Conservation (phyloP, 805 yeast species). For the Hagleromyces aurorensis region DNA sequence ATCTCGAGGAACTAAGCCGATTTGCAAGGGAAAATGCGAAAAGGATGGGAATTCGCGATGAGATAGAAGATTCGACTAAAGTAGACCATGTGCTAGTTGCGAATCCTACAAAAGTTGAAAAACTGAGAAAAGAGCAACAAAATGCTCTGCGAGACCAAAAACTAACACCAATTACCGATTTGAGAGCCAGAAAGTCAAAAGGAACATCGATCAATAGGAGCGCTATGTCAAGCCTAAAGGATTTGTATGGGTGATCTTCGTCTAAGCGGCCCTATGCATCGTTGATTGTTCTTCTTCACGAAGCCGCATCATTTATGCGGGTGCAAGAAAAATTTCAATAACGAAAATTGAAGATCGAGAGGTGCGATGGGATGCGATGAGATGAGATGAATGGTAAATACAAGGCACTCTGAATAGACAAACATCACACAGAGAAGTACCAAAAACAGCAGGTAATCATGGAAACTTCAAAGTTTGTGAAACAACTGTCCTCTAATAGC, state of each 20-base stretch:
- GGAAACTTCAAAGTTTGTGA: conserved; percentile 51
- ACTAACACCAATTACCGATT: conserved; percentile 1
- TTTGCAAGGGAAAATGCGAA: conserved; percentile 42
- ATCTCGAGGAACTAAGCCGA: conserved; percentile 40
- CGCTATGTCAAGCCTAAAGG: conserved; percentile 12
- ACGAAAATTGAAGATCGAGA: no score
- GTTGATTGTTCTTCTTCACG: background rate
- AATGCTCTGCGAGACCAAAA: conserved; percentile 1
- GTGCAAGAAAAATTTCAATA: no score
- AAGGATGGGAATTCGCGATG: conserved; percentile 23
- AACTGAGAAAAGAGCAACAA: conserved; percentile 13
- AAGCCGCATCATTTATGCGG: no score
- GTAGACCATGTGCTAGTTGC: conserved; percentile 28
- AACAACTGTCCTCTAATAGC: conserved; percentile 75
- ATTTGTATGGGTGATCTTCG: conserved; percentile 18
- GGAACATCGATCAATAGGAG: conserved; percentile 21
- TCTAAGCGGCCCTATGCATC: background rate
- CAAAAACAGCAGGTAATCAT: conserved; percentile 8
- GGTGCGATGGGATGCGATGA: conserved; percentile 1
- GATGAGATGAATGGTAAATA: conserved; percentile 4
- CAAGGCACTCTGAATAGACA: background rate
- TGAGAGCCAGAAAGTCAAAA: conserved; percentile 12
- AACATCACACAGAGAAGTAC: background rate
- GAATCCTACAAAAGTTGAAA: conserved; percentile 30
- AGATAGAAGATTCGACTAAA: conserved; percentile 20